These are phyloP conservation scores for Ganoderma sinense DNA, from an alignment of 1,284 basidiomycete species.

Conservation along the genomic window DNA sequence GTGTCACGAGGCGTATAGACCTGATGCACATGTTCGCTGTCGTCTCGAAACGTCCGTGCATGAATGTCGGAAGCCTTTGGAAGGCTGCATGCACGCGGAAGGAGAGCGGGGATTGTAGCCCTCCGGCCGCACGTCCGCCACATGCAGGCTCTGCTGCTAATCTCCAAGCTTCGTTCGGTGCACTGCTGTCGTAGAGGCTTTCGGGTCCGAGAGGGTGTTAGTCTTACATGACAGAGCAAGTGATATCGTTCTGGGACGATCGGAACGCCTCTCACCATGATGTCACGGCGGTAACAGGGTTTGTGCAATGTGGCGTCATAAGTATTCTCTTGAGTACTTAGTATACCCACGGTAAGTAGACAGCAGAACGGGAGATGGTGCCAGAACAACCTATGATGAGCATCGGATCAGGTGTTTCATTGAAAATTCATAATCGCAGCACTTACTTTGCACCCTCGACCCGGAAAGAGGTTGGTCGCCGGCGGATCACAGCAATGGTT, in stretches of 20 bases:
- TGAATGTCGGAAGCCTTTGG: not conserved
- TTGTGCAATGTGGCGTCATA: not conserved
- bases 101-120: not conserved
- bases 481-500: not conserved
- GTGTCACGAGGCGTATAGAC: not conserved
- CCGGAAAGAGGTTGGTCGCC: not conserved
- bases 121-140: not conserved
- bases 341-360: not conserved
- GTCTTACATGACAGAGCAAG: not conserved
- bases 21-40: not conserved
- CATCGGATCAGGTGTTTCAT: not conserved
- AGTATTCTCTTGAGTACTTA: not conserved
- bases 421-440: not conserved
- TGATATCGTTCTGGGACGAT: not conserved
- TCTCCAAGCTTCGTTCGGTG: not conserved
- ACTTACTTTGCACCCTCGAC: not conserved
- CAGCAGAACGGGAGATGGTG: not conserved
- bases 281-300: no score
- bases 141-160: not conserved
- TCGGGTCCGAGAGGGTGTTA: not conserved
- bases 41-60: not conserved
- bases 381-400: not conserved
- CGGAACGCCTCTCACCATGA: not conserved
- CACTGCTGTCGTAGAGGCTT: not conserved
- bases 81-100: not conserved